A percentile compares a stretch with the other conserved stretches of the same genome.
Conservation (phyloP, 163 green algal genomes). For the Botryococcus braunii region DNA sequence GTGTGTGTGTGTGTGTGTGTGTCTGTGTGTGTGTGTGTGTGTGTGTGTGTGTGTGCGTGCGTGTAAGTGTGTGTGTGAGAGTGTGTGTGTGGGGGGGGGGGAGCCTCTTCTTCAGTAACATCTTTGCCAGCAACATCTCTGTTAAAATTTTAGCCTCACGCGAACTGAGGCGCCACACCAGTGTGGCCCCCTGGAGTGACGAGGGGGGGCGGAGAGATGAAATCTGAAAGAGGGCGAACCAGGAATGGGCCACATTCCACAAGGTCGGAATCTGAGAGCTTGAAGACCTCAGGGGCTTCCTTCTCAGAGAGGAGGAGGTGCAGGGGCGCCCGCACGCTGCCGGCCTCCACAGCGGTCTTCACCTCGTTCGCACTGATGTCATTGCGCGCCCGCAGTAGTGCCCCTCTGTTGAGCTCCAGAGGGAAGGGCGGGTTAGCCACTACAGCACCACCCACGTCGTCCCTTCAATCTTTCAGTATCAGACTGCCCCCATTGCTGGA, state of each 20-base stretch:
- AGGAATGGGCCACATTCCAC: constrained; percentile 66
- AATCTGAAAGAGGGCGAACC: no score
- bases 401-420: constrained; percentile 37
- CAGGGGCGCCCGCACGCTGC: constrained; percentile 40
- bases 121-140: no score
- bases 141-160: no score
- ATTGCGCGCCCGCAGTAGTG: constrained; percentile 42
- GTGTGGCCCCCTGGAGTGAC: no score
- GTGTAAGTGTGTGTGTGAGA: no score
- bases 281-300: constrained; percentile 53
- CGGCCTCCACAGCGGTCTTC: constrained; percentile 42
- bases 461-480: background rate
- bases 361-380: constrained; percentile 64
- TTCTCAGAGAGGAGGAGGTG: constrained; percentile 51
- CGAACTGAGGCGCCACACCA: no score
- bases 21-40: no score
- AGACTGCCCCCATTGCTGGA: background rate
- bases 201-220: no score
- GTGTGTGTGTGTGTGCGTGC: no score
- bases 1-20: no score
- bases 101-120: no score
- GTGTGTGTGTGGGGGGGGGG: no score
- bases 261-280: constrained; percentile 33
- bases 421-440: constrained; percentile 33
- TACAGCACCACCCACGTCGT: constrained; percentile 9